These are phyloP conservation scores for Fusarium nodosum DNA, from an alignment of 2,329 filamentous ascomycete species.

Conservation along the genomic window DNA sequence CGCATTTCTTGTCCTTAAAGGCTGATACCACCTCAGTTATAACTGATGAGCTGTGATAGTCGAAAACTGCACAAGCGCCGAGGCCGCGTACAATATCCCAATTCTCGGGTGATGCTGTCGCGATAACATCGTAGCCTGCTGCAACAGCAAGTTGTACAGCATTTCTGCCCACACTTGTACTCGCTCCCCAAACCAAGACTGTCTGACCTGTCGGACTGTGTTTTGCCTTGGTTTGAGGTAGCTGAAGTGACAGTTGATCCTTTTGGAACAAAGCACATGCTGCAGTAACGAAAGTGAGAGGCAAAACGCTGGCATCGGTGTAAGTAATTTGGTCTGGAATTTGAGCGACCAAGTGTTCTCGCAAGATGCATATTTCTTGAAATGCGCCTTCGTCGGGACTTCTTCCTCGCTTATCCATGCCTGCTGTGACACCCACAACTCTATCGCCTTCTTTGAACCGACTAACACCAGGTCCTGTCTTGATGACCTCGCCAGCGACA, in stretches of 20 bases:
- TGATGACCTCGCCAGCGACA: slow-evolving; percentile 3
- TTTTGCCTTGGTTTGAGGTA: fast-evolving
- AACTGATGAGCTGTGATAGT: not conserved
- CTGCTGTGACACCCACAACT: not conserved
- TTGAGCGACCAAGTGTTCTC: not conserved
- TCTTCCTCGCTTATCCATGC: slow-evolving; percentile 18
- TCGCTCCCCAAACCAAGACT: slow-evolving; percentile 6
- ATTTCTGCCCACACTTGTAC: slow-evolving; percentile 12
- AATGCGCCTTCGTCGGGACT: slow-evolving; percentile 8
- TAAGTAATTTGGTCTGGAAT: not conserved
- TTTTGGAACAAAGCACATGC: slow-evolving; percentile 3
- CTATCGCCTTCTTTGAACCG: not conserved
- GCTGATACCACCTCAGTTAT: not conserved
- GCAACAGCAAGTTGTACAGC: slow-evolving; percentile 10
- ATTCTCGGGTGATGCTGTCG: not conserved
- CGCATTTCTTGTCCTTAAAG: not conserved
- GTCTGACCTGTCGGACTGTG: not conserved
- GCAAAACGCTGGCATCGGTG: slow-evolving; percentile 7
- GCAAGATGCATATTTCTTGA: not conserved
- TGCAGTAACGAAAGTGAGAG: not conserved
- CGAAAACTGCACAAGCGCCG: not conserved
- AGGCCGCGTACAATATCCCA: not conserved
- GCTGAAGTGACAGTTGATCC: not conserved
- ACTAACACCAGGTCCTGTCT: not conserved
- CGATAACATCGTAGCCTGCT: slow-evolving; percentile 5